Base-by-base conservation (phyloP, 2,329 filamentous ascomycete species). In the Pleurostoma richardsiae region DNA sequence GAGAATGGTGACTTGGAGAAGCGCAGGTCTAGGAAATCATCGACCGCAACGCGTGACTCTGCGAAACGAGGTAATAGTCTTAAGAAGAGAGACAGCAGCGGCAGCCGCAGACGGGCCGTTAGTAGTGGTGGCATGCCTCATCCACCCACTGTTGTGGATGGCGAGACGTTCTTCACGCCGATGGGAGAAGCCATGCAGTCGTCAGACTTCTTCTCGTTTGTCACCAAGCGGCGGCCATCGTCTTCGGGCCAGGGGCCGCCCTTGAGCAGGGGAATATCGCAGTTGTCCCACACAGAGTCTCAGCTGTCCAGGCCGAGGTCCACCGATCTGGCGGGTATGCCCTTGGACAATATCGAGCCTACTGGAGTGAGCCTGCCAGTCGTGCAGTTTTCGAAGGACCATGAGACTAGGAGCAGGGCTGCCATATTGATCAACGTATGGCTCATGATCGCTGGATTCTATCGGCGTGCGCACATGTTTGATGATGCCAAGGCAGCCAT, bases 371-470 rank as follows among this genome's bases (percentile, higher is more conserved):
- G 76, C 5, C 59, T 82, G 40, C 78, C 79, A 1, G 56, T 72
- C 11, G 66, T 82, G 19, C 72, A 78, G 33, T 80, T 83, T 46
- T 65, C 79, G 6, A 76, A 74, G 53, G 75, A 76, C 7, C 75
- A 77, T 54, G 69, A 75, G 51, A 71, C 68, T 53, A 67, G 70
- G 30, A 74, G 75, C 45, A 72, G 77, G 40, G 70, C 66, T 30
- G 68, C 69, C 5, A 70, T 82, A 8, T 63, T 99, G 11, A 72
- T 90, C 26, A 86, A 85, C 54, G 83, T 96, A 30, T 99, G 94
- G 94, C 74, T 96, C 6, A 86, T 94, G 61, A 90, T 96, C 51
- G 86, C 90, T 3, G 86, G 86, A 0, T 84, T 97, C 53, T 99
- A 97, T 61, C 82, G 90, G 29, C 81, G 90, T 45, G 89, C 92